These are phyloP conservation scores for Globisporangium uncinulatum DNA, from an alignment of 352 stramenopile species.

Conservation along the genomic window DNA sequence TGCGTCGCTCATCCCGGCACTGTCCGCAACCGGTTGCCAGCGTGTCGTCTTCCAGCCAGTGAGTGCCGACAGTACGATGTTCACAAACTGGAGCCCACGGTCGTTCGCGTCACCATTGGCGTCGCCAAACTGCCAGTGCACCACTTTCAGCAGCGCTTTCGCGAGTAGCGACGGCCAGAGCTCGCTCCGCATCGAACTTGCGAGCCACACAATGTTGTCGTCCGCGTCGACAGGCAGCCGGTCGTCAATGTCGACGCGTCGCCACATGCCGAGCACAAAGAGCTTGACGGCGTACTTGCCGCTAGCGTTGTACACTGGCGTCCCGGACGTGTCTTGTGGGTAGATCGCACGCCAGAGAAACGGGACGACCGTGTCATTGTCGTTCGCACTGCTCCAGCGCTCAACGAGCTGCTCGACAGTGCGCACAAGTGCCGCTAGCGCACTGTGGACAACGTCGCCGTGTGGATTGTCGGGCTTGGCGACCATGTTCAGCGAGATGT, in stretches of 20 bases:
- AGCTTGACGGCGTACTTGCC: constrained; percentile 74
- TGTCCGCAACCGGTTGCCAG: constrained; percentile 13
- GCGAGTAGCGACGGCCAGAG: constrained; percentile 63
- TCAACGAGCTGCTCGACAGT: constrained; percentile 55
- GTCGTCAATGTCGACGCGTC: constrained; percentile 67
- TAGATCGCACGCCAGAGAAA: constrained; percentile 77
- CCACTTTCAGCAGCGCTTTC: constrained; percentile 72
- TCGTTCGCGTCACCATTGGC: not conserved
- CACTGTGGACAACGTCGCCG: constrained; percentile 55
- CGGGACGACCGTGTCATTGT: constrained; percentile 7
- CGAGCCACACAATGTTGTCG: constrained; percentile 43
- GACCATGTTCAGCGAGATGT: constrained; percentile 45
- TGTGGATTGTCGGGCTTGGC: constrained; percentile 54
- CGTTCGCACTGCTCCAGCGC: constrained; percentile 4
- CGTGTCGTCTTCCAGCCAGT: constrained; percentile 58
- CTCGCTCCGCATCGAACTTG: constrained; percentile 54
- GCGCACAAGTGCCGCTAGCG: constrained; percentile 65
- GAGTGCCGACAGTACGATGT: constrained; percentile 30
- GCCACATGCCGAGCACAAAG: constrained; percentile 68
- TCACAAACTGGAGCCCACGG: constrained; percentile 20
- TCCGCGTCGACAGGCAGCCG: constrained; percentile 47
- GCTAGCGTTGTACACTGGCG: constrained; percentile 59
- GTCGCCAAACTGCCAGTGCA: constrained; percentile 32
- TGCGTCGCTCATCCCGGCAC: constrained; percentile 17
- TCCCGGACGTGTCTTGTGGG: constrained; percentile 40